Conservation (phyloP, 2,329 filamentous ascomycete genomes). For the Aaosphaeria pasadenensis region DNA sequence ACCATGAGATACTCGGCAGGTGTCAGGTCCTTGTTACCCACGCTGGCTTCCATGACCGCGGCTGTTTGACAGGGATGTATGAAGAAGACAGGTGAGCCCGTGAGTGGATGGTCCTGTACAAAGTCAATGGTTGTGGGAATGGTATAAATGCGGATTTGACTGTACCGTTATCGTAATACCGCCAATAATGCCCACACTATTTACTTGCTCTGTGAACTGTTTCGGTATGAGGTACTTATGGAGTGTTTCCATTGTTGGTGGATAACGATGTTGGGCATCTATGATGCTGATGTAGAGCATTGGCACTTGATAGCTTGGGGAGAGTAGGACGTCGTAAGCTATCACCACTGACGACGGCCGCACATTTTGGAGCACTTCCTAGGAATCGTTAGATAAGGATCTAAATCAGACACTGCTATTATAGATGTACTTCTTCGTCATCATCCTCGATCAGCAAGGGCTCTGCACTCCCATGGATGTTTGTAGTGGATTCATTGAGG, state of each 20-base stretch:
- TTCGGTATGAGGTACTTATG: conserved; percentile 36
- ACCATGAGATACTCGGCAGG: conserved; percentile 72
- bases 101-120: conserved; percentile 74
- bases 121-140: not conserved
- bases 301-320: conserved; percentile 44
- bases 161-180: conserved; percentile 37
- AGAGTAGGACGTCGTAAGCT: conserved; percentile 44
- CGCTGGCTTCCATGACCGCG: conserved; percentile 66
- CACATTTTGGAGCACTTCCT: conserved; percentile 14
- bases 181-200: conserved; percentile 37
- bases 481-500: too few species aligned
- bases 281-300: conserved; percentile 41
- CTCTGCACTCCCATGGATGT: too few species aligned
- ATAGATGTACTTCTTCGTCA: too few species aligned
- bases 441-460: too few species aligned
- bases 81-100: conserved; percentile 77
- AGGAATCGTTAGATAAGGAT: not conserved
- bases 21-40: conserved; percentile 29
- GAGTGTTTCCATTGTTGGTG: conserved; percentile 30
- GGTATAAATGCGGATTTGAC: not conserved
- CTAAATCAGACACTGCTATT: conserved; percentile 15
- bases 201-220: conserved; percentile 27
- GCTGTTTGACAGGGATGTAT: conserved; percentile 89
- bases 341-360: conserved; percentile 3
- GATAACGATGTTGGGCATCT: conserved; percentile 23